A percentile compares a stretch with the other conserved stretches of the same genome.
Evolutionary conservation across 768 basidiomycete genomes (phyloP).

Genomic region (Lepiota subincarnata): DNA sequence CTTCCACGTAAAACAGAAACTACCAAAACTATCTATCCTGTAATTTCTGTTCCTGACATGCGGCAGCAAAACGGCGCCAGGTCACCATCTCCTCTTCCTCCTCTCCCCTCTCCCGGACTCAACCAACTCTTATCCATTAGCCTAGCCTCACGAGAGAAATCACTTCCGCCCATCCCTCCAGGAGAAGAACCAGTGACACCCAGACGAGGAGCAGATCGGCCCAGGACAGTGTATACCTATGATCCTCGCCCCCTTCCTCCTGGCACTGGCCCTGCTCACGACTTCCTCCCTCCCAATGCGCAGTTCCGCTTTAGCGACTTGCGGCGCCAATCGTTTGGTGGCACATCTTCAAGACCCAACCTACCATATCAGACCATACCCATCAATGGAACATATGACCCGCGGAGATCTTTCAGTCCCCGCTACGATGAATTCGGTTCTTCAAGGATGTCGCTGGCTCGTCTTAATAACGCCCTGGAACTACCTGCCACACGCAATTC

Average conservation of each 20-base stretch:
- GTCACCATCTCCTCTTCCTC: slow-evolving; percentile 27
- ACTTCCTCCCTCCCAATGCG: slow-evolving; percentile 58
- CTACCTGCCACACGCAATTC: slow-evolving; percentile 19
- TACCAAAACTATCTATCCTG: slow-evolving; percentile 44
- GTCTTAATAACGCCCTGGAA: slow-evolving; percentile 34
- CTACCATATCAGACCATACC: slow-evolving; percentile 50
- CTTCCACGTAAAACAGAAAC: slow-evolving; percentile 25
- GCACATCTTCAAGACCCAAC: slow-evolving; percentile 55
- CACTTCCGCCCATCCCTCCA: slow-evolving; percentile 75
- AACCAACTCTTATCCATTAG: slow-evolving; percentile 13
- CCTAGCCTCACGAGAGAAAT: slow-evolving; percentile 58
- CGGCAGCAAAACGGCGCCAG: slow-evolving; percentile 37
- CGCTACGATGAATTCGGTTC: slow-evolving; percentile 72
- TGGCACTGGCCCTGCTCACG: slow-evolving; percentile 39
- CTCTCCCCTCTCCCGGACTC: slow-evolving; percentile 19
- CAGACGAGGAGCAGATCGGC: slow-evolving; percentile 45
- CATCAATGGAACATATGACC: slow-evolving; percentile 26
- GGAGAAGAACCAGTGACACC: slow-evolving; percentile 38
- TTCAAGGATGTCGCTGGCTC: slow-evolving; percentile 57
- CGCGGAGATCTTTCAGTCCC: slow-evolving; percentile 32
- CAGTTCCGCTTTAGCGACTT: slow-evolving; percentile 55
- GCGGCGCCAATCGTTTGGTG: slow-evolving; percentile 76
- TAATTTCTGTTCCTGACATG: slow-evolving; percentile 61
- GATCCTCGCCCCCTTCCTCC: slow-evolving; percentile 49
- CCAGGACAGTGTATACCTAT: slow-evolving; percentile 62